Base-by-base conservation (phyloP, 2,329 filamentous ascomycete genomes). In the Pseudogymnoascus sp. region DNA sequence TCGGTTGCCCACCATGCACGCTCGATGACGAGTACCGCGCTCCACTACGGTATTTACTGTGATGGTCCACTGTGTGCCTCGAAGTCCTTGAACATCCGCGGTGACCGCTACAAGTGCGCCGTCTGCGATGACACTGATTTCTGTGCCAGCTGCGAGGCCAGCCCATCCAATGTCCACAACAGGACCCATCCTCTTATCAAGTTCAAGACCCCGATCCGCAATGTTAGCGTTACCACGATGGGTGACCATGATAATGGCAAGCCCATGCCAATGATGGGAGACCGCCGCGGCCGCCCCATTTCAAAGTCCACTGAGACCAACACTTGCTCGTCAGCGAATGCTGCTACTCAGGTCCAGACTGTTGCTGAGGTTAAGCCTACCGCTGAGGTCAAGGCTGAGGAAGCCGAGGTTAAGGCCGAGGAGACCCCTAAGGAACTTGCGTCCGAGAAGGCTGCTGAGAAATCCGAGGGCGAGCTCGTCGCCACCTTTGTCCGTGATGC, bases 151-250 rank as follows among this genome's bases (percentile, higher is more conserved):
- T 99, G 94, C 77, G 95, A 99, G 77, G 91, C 93, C 58, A 86
- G 86, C 69, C 94, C 94, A 6, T 80, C 80, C 66, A 93, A 95
- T 74, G 79, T 78, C 21, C 94, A 99, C 79, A 97, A 97, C 79
- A 87, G 86, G 74, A 96, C 92, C n/a, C 94, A 99, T 70, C 94
- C 94, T 29, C 79, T 99, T 68, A 92, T 99, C 79, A 97, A 96
- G 78, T 92, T 99, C 80, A 96, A 91, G 82, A 95, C 90, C 2
- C 89, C 93, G 8, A 88, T 99, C 58, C 89, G 90, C 67, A 88
- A 90, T 67, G 90, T 96, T 36, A 92, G 84, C 64, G 89, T 99
- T 60, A 92, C 86, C 58, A 97, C 93, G 7, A 81, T 88, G 65
- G 88, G 88, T 60, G 90, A 96, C 74, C 85, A 91, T 68, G 82